A percentile compares a stretch with the other conserved stretches of the same genome.
Evolutionary conservation across 768 basidiomycete genomes (phyloP).

Genomic region (Sarcodon aspratus): DNA sequence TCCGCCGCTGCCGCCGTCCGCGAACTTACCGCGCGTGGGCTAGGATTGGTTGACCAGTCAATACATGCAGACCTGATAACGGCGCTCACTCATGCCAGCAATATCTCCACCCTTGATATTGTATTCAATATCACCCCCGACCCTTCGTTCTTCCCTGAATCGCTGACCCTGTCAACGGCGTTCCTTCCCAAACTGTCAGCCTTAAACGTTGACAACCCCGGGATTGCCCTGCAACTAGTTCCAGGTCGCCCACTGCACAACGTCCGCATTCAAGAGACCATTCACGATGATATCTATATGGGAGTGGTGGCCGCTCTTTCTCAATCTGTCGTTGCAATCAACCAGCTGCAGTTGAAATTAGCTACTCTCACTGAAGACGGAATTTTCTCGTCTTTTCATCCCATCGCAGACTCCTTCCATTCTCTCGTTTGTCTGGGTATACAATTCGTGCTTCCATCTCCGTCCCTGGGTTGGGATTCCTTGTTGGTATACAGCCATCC

Average conservation of each 20-base stretch:
- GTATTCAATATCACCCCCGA: background rate
- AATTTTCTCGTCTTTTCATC: background rate
- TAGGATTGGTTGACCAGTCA: background rate
- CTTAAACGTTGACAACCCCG: constrained; percentile 8
- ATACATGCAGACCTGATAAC: constrained; percentile 3
- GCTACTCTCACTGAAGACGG: background rate
- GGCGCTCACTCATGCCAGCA: constrained; percentile 5
- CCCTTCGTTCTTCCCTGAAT: constrained; percentile 1
- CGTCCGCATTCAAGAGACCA: constrained; percentile 1
- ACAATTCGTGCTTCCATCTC: constrained; percentile 1
- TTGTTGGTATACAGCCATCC: background rate
- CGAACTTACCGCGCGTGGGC: constrained; percentile 7
- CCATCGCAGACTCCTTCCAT: background rate
- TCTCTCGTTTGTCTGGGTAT: background rate
- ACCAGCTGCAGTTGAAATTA: constrained; percentile 4
- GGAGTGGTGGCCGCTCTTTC: background rate
- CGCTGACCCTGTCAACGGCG: constrained; percentile 1
- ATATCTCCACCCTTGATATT: constrained; percentile 8
- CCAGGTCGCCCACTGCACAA: constrained; percentile 3
- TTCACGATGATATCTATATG: background rate
- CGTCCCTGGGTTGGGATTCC: constrained; percentile 1
- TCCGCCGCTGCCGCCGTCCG: constrained; percentile 9
- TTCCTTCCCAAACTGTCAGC: constrained; percentile 11
- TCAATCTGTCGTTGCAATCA: background rate
- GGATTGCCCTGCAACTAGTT: background rate